A percentile compares a stretch with the other conserved stretches of the same genome.
Conservation (phyloP, 495 filamentous ascomycete species). For the Neurospora sp. region DNA sequence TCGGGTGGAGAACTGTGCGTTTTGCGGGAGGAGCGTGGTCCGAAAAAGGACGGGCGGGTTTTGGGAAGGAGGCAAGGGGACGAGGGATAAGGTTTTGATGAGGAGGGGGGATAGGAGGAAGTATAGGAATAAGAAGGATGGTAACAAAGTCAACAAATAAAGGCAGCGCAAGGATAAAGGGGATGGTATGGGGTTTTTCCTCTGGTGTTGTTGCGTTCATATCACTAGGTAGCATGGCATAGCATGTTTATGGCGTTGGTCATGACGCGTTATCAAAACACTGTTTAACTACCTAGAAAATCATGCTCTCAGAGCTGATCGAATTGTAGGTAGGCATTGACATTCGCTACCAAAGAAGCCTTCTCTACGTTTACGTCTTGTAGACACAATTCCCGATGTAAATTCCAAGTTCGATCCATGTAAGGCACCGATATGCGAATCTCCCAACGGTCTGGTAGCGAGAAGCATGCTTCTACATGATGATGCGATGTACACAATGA, state of each 20-base stretch:
- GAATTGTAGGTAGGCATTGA: too few species aligned
- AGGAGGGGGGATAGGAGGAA: conserved; percentile 68
- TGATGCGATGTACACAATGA: background rate
- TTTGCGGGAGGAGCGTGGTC: conserved; percentile 66
- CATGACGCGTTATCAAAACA: too few species aligned
- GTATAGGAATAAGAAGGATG: conserved; percentile 32
- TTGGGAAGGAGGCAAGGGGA: conserved; percentile 90
- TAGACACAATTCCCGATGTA: background rate
- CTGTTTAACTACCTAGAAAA: too few species aligned
- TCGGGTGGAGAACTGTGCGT: conserved; percentile 64
- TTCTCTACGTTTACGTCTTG: background rate
- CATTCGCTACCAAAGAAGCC: background rate
- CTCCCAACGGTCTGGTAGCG: background rate
- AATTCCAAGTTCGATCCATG: too few species aligned
- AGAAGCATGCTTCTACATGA: background rate
- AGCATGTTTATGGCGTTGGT: background rate
- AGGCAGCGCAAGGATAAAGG: too few species aligned
- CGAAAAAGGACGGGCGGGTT: conserved; percentile 59
- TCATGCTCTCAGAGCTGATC: too few species aligned
- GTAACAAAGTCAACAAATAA: background rate
- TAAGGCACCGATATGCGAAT: background rate
- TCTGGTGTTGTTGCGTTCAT: too few species aligned
- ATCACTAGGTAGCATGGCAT: background rate
- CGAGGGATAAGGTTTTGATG: conserved; percentile 59
- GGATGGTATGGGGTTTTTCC: too few species aligned